Evolutionary conservation across 257 asterid genomes (phyloP).

Genomic region (Petunia axillaris): DNA sequence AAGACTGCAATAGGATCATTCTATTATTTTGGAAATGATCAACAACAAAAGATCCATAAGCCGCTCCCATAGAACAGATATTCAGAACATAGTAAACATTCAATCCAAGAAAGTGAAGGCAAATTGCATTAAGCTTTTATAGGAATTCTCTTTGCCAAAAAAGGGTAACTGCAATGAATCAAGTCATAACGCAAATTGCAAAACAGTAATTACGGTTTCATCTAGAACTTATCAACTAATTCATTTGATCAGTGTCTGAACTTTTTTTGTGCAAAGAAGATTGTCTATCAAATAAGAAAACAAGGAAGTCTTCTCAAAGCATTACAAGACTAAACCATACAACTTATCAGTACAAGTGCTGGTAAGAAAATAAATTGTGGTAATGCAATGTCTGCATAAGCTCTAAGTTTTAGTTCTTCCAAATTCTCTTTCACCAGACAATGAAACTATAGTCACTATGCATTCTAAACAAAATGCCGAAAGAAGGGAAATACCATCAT

Average conservation of each 20-base stretch:
- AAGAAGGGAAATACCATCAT: constrained; percentile 55
- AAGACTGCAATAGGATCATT: constrained; percentile 55
- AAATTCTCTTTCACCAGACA: background rate
- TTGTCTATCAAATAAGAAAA: constrained; percentile 3
- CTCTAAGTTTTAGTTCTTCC: background rate
- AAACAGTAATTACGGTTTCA: constrained; percentile 16
- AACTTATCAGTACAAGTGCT: background rate
- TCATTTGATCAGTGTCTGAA: background rate
- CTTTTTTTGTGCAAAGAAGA: background rate
- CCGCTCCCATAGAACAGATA: background rate
- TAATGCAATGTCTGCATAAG: background rate
- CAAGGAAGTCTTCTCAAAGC: background rate
- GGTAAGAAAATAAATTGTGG: background rate
- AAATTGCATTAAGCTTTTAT: background rate
- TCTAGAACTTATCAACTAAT: background rate
- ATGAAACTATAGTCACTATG: background rate
- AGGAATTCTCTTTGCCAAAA: constrained; percentile 4
- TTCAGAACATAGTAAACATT: background rate
- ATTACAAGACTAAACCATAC: background rate
- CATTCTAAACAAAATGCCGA: background rate
- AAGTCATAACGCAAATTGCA: background rate
- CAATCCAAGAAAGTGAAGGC: background rate
- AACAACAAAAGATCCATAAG: background rate
- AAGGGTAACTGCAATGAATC: constrained; percentile 2
- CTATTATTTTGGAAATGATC: background rate